These are phyloP conservation scores for Secale cereale DNA, from an alignment of 176 grass and related monocot genomes.

Conservation along the genomic window DNA sequence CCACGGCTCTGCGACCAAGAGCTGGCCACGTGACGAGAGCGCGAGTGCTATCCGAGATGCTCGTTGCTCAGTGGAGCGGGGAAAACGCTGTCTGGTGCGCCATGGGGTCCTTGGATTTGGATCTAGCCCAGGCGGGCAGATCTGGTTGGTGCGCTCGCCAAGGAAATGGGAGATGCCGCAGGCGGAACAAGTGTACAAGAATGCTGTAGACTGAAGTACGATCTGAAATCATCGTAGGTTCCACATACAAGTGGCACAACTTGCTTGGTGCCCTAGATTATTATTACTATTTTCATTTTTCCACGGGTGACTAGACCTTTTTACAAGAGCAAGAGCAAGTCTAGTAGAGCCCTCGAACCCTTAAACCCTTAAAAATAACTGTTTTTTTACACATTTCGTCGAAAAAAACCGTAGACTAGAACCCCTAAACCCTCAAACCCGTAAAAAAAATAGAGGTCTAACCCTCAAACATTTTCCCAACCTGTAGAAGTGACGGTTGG, in stretches of 20 bases:
- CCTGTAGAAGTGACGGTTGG: too few relatives aligned
- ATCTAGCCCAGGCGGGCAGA: not conserved
- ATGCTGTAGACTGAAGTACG: not conserved
- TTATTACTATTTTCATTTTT: too few relatives aligned
- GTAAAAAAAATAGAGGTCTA: too few relatives aligned
- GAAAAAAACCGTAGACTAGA: too few relatives aligned
- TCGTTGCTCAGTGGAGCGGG: not conserved
- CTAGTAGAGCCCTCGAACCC: too few relatives aligned
- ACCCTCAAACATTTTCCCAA: too few relatives aligned
- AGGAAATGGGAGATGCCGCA: not conserved
- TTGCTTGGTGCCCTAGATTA: not conserved
- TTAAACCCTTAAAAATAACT: too few relatives aligned
- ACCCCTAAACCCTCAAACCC: too few relatives aligned
- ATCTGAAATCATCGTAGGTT: not conserved
- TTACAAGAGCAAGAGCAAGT: too few relatives aligned
- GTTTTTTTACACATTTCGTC: too few relatives aligned
- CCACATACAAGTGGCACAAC: not conserved
- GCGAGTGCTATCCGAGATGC: not conserved
- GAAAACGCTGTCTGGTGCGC: not conserved
- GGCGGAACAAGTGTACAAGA: not conserved
- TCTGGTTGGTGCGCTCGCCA: not conserved
- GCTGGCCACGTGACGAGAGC: conserved; percentile 1
- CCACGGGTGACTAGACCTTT: too few relatives aligned
- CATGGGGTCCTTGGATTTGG: not conserved
- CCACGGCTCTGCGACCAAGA: not conserved